Evolutionary conservation across 805 yeast species (phyloP).

Genomic region (Candida caryicola): DNA sequence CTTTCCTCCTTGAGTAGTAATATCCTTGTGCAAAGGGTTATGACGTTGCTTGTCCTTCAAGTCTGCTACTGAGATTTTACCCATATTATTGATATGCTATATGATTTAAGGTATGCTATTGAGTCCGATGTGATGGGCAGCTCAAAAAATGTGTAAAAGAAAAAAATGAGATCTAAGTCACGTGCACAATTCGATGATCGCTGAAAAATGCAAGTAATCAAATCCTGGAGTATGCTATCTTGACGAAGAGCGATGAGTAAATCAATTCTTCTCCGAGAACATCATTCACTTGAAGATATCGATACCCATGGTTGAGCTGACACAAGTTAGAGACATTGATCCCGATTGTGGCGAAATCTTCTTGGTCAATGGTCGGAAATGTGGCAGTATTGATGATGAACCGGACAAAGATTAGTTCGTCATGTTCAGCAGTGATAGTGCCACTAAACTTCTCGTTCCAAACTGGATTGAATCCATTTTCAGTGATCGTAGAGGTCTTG

Average conservation of each 20-base stretch:
- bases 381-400: slow-evolving; percentile 27
- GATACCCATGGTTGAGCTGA: slow-evolving; percentile 72
- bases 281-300: slow-evolving; percentile 78
- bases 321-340: slow-evolving; percentile 56
- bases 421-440: slow-evolving; percentile 33
- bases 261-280: slow-evolving; percentile 71
- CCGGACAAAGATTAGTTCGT: slow-evolving; percentile 52
- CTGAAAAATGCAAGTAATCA: too few species aligned
- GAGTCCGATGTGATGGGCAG: not conserved
- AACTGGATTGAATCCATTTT: slow-evolving; percentile 84
- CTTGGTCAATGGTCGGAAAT: not conserved
- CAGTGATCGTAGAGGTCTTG: slow-evolving; percentile 33
- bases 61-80: slow-evolving; percentile 55
- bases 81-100: slow-evolving; percentile 45
- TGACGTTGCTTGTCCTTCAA: slow-evolving; percentile 63
- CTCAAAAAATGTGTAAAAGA: not conserved
- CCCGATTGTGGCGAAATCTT: slow-evolving; percentile 44
- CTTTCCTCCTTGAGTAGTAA: slow-evolving; percentile 71
- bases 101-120: not conserved
- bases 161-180: slow-evolving; percentile 4
- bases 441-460: slow-evolving; percentile 66
- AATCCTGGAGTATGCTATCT: too few species aligned
- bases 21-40: slow-evolving; percentile 75
- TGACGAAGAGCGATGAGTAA: slow-evolving; percentile 50
- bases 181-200: too few species aligned